Base-by-base conservation (phyloP, 2,329 filamentous ascomycete species). In the Penicillium concentricum region DNA sequence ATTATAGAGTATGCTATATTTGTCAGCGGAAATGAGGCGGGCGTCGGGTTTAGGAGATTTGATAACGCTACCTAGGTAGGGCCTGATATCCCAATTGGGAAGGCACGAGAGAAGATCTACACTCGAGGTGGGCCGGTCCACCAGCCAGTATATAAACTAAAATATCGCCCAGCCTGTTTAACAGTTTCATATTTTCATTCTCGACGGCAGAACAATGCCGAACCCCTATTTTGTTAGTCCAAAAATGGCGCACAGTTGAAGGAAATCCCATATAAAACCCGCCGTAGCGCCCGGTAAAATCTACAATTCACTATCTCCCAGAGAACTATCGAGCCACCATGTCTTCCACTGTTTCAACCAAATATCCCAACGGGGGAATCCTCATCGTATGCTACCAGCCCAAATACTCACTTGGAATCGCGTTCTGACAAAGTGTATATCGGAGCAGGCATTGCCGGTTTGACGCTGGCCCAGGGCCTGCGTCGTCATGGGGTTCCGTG, bases 391-490 rank as follows among this genome's bases (percentile, higher is more conserved):
- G 22, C 41, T 43, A n/a, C 26, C 24, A 43, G n/a, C 15, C 22
- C 13, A 9, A 15, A 28, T n/a, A 7, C 6, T 9, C n/a, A 12
- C 2, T 5, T 43, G 22, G 41, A 43, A 22, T 28, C 41, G 41
- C 41, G 41, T 43, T 43, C 22, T 43, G 15, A 43, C 41, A 12
- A 43, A n/a, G 26, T n/a, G 13, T n/a, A 43, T 43, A 43, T 43
- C 41, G 58, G 58, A 13, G 58, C 55, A 34, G 55, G 55, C 5
- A 43, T 60, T 13, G 51, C 35, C 34, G 58, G 55, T 18, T 39
- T 60, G 30, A 43, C 45, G 5, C 45, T 60, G n/a, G 58, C 49
- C 7, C 58, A 60, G 38, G 51, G 51, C 24, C 45, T 60, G n/a
- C 26, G 50, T 42, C 44, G 45, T 12, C n/a, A 57, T 5, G 28